Evolutionary conservation across 139 green algal genomes (phyloP).

Genomic region (Chlamydomonas urium): DNA sequence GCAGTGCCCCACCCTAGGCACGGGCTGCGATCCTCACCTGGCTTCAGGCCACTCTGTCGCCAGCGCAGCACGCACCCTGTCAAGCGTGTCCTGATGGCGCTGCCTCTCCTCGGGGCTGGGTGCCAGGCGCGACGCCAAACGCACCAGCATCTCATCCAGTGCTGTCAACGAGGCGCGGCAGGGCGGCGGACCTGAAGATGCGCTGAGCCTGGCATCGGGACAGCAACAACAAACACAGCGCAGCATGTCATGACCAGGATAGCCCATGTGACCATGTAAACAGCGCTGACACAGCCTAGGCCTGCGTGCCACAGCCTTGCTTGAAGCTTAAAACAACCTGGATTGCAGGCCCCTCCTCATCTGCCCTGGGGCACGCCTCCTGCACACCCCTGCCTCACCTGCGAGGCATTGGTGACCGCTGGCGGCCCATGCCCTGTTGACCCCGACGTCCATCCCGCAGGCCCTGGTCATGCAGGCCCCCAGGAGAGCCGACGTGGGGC

Average conservation of each 20-base stretch:
- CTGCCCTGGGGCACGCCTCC: no score
- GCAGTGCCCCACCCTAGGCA: constrained; percentile 31
- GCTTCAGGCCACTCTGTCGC: constrained; percentile 36
- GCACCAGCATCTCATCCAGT: constrained; percentile 41
- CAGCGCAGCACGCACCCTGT: constrained; percentile 39
- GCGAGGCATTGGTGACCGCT: no score
- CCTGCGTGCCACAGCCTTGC: not conserved
- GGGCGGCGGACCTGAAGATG: constrained; percentile 4
- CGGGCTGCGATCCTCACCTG: no score
- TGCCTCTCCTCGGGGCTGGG: constrained; percentile 42
- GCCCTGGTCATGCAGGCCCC: no score
- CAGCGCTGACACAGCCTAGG: no score
- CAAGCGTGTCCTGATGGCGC: constrained; percentile 37
- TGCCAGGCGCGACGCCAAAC: constrained; percentile 41
- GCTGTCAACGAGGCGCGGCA: constrained; percentile 24
- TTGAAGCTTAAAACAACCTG: no score
- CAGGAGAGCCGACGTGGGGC: no score
- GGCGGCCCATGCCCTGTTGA: no score
- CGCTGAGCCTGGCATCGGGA: not conserved
- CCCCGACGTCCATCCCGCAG: no score
- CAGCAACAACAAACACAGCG: not conserved
- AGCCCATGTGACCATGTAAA: not conserved
- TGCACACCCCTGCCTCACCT: no score
- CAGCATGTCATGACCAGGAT: not conserved
- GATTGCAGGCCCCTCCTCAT: no score